Base-by-base conservation (phyloP, 306 rosid genomes). In the Benincasa hispida region DNA sequence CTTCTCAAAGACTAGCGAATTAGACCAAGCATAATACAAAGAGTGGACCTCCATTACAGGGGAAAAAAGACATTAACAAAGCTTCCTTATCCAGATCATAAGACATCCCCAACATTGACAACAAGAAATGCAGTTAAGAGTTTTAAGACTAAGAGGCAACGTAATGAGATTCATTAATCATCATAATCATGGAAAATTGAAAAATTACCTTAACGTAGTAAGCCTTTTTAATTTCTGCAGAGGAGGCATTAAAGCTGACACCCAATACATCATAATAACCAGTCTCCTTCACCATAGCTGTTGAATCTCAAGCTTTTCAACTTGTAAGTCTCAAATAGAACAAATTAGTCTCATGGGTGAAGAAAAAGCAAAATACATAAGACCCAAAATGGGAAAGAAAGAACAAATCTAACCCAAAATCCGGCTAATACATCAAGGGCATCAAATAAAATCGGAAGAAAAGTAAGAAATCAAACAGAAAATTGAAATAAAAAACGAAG, bases 181-280 rank as follows among this genome's bases (percentile, higher is more conserved):
- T 22, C 35, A 42, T 5, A 61, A 9, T 10, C 30, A 4, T 12
- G 21, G 55, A 50, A 15, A 45, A 45, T 45, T 21, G 17, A 63
- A 66, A 34, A 30, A 2, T 57, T 77, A 95, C 99, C 96, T 89
- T 92, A 59, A 94, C 14, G 77, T 92, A 94, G 85, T 94, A 94
- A 78, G 97, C 99, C 78, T 89, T 94, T 80, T 94, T 94, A 47
- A 94, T 90, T 10, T 92, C 96, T 42, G 91, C 83, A 37, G 93
- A 70, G 81, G 97, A 78, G 75, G 95, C 93, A 57, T 92, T 90
- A 39, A 86, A 87, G 63, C 74, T 62, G 85, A 94, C 93, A 27
- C 90, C 97, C 84, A 94, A 80, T 77, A 88, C 39, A 79, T 92
- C 96, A 73, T 94, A 94, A 84, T 81, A 92, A 1, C 86, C 54